Evolutionary conservation across 345 rosid species (phyloP), one percentile per base, ranked within the genome.

Genomic region (Corchorus capsularis): DNA sequence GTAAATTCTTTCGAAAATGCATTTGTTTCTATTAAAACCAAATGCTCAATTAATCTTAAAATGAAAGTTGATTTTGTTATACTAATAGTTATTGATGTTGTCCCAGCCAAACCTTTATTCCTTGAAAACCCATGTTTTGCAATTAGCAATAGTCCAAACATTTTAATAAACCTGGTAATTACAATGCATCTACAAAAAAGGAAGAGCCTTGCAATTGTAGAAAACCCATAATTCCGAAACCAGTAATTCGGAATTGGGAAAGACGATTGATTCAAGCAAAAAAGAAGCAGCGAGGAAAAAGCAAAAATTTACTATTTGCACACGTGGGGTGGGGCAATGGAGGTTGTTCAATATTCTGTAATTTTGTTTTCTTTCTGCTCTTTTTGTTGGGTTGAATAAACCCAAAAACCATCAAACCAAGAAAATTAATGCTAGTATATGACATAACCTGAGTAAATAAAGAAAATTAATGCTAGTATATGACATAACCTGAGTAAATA

Each of bases 21-120:
- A 27, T 22, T 65, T 67, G 56, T 22, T 67, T 45, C 8, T 9
- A 27, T 1, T 7, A 45, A 8, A 17, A 27, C 19, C 6, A 47
- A 46, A 19, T 14, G 35, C 37, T 5, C 13, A 13, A 47, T 22
- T 22, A 49, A 8, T 68, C 37, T 49, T 6, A 14, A 27, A 27
- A 68, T 68, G 56, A 49, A 68, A 14, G 20, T 22, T 39, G 14
- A 8, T 49, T 27, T 68, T 47, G 57, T 68, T 68, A n/a, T n/a
- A n/a, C 20, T 3, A 7, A 13, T 68, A 6, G 20, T 46, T 49
- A 14, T 12, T 49, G 11, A 68, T 6, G 12, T 27, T 17, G 47
- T 45, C 47, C 14, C 49, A 39, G 8, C 41, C 49, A 12, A 27
- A 4, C 37, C 53, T 66, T 66, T 1, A 45, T 37, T 16, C 19